phyloP scores from a whole-genome alignment of 2,329 filamentous ascomycete species.

The Pseudogymnoascus sp. region DNA sequence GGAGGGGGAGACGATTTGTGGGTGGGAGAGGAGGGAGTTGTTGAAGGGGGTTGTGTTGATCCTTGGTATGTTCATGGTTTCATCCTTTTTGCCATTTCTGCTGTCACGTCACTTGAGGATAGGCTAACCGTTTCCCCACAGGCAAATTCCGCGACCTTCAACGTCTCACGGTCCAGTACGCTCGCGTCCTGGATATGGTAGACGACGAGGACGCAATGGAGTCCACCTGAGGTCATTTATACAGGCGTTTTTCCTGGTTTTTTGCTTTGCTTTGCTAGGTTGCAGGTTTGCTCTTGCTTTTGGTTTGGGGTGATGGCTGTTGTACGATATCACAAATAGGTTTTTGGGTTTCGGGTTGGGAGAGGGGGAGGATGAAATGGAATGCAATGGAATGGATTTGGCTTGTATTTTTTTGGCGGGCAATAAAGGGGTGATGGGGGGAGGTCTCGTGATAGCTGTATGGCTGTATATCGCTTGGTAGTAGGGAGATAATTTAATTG shows the following conservation, averaged over 20 bases:
- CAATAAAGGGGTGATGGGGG: neutral
- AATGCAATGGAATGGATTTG: neutral
- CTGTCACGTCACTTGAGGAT: no score
- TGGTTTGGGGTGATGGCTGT: neutral
- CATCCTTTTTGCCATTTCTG: neutral
- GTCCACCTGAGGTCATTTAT: neutral
- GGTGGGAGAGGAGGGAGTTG: slow-evolving; percentile 81
- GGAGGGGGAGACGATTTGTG: slow-evolving; percentile 66
- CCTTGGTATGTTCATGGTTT: slow-evolving; percentile 56
- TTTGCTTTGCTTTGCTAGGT: neutral
- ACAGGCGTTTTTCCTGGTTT: neutral
- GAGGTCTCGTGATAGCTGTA: neutral
- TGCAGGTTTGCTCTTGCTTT: neutral
- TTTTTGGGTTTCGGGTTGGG: no score
- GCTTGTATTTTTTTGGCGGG: slow-evolving; percentile 4
- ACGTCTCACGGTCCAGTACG: slow-evolving; percentile 89
- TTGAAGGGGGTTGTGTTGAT: slow-evolving; percentile 87
- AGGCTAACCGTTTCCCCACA: slow-evolving; percentile 34
- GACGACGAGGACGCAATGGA: slow-evolving; percentile 21
- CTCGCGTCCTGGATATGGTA: slow-evolving; percentile 61
- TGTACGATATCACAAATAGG: slow-evolving; percentile 1
- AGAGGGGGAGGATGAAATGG: neutral
- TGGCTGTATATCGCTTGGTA: neutral
- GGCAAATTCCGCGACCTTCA: slow-evolving; percentile 95
- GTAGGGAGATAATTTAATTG: neutral